These are phyloP conservation scores for Albophoma yamanashiensis DNA, from an alignment of 2,329 filamentous ascomycete species.

Conservation along the genomic window DNA sequence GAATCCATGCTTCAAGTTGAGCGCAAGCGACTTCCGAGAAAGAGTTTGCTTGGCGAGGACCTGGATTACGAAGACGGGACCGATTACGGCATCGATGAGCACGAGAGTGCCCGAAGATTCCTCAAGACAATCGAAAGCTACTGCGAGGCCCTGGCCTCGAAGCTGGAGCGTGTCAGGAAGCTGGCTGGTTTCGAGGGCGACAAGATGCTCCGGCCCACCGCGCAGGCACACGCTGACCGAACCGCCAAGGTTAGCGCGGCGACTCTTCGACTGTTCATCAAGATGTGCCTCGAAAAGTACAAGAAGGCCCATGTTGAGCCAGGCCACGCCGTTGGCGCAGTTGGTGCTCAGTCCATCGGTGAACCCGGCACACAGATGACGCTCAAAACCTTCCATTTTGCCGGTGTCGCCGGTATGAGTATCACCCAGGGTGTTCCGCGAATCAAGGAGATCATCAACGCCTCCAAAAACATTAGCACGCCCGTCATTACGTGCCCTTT, in stretches of 20 bases:
- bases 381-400: constrained; percentile 98
- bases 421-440: constrained; percentile 98
- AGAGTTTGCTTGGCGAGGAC: constrained; percentile 47
- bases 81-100: constrained; percentile 61
- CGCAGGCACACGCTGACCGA: constrained; percentile 46
- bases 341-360: constrained; percentile 95
- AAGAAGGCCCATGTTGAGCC: constrained; percentile 85
- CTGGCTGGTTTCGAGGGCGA: constrained; percentile 36
- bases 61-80: constrained; percentile 62
- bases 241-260: constrained; percentile 73
- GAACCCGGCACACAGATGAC: constrained; percentile 99
- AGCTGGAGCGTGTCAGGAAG: constrained; percentile 43
- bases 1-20: constrained; percentile 57
- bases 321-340: constrained; percentile 89
- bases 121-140: constrained; percentile 68
- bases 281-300: constrained; percentile 79
- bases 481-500: constrained; percentile 86
- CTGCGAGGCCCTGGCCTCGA: constrained; percentile 50
- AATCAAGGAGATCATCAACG: constrained; percentile 99
- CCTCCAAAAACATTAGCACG: constrained; percentile 85
- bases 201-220: constrained; percentile 9
- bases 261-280: constrained; percentile 67
- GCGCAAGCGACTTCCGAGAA: constrained; percentile 51
- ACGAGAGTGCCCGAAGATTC: constrained; percentile 76
- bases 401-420: constrained; percentile 98